Base-by-base conservation (phyloP, 257 asterid species). In the Solanum dulcamara region DNA sequence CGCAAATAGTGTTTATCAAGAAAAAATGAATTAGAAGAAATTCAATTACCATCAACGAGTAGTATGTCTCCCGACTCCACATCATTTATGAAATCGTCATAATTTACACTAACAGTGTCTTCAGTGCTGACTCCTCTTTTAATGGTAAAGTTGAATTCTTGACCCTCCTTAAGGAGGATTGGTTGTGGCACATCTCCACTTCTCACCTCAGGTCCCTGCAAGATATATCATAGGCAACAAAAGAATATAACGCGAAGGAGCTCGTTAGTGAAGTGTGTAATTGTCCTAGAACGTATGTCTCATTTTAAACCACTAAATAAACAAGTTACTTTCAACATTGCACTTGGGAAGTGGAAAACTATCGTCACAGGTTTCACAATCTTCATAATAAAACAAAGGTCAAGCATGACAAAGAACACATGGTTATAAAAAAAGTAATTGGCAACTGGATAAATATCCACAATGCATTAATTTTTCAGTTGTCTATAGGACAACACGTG, bases 161-260 rank as follows among this genome's bases (percentile, higher is more conserved):
- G 98, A 62, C 99, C 99, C 91, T 96, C 97, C 88, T 94, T 85
- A 71, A 96, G 97, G 72, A 90, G 83, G 57, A 96, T 92, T 66
- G 99, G 97, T 84, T 92, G 87, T 50, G 98, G 93, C 85, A 96
- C 91, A 79, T 96, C 99, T 75, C 99, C 99, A 89, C 99, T 96
- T 91, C 99, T 93, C 84, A 96, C 99, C 93, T 96, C 99, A 60
- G 99, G 98, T 87, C 99, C 99, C 99, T 97, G 85, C 82, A 84
- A 71, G 35, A 88, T 48, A 85, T 57, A 90, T 84, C 57, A 72
- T 60, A 59, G 42, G 80, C 44, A 75, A 66, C 86, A 48, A 48
- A 64, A 22, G 80, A 60, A 18, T 32, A 10, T 15, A 22, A 67
- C 11, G 1, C 32, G 81, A 44, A 67, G 60, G 86, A 37, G 81